These are phyloP conservation scores for Globisporangium nunn DNA, from an alignment of 352 stramenopile genomes.

Conservation along the genomic window DNA sequence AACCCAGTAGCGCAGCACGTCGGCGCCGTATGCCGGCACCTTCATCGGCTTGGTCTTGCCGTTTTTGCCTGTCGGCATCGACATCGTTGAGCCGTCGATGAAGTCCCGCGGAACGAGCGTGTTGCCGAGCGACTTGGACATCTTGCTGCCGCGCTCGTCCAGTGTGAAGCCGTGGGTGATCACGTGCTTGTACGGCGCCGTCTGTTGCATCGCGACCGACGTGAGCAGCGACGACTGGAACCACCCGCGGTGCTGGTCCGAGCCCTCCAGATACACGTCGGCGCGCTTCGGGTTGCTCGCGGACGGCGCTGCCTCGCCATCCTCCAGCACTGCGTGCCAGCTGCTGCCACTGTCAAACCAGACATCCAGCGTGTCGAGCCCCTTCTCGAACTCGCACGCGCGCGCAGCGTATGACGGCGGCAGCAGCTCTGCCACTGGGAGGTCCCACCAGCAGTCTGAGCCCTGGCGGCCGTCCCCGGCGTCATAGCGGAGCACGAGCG, in stretches of 20 bases:
- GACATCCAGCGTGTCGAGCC: slow-evolving; percentile 98
- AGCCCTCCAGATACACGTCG: slow-evolving; percentile 96
- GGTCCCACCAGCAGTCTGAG: slow-evolving; percentile 95
- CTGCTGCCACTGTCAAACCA: slow-evolving; percentile 97
- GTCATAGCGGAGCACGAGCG: slow-evolving; percentile 38
- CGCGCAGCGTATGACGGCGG: slow-evolving; percentile 47
- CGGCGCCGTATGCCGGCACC: slow-evolving; percentile 90
- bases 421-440: slow-evolving; percentile 70
- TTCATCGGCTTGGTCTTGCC: slow-evolving; percentile 62
- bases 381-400: slow-evolving; percentile 90
- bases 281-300: slow-evolving; percentile 58
- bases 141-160: slow-evolving; percentile 98
- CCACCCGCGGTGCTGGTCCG: slow-evolving; percentile 97
- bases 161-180: slow-evolving; percentile 98
- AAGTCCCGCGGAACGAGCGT: slow-evolving; percentile 92
- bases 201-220: slow-evolving; percentile 72
- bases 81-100: slow-evolving; percentile 87
- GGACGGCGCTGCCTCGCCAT: slow-evolving; percentile 22
- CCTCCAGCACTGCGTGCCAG: slow-evolving; percentile 63
- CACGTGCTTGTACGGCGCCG: slow-evolving; percentile 93
- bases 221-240: slow-evolving; percentile 98
- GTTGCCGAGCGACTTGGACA: slow-evolving; percentile 98
- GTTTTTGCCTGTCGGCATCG: slow-evolving; percentile 66
- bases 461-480: slow-evolving; percentile 71
- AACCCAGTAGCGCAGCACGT: slow-evolving; percentile 98